Evolutionary conservation across 805 yeast species (phyloP), one percentile per base, ranked within the genome.

Genomic region (Yamadazyma olivae): DNA sequence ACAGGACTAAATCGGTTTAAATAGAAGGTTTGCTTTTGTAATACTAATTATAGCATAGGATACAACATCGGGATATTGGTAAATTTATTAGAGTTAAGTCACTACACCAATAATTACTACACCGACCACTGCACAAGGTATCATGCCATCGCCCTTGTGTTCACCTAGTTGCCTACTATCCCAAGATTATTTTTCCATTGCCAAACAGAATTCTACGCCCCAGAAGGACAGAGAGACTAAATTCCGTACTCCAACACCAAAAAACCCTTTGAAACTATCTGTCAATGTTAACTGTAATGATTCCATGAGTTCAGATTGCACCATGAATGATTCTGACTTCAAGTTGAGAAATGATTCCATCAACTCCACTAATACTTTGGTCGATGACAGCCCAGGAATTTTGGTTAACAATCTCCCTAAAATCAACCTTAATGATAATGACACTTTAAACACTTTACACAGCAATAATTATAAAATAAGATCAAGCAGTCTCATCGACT

Each of bases 361-460:
- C 22, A 27, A 30, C 19, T 41, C 45, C 3, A 15, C 37, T 7
- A 27, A 32, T 15, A 41, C 43, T 7, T 30, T 41, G 12, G 34
- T 35, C 6, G 45, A 38, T 26, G 39, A 38, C 12, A 13, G 28
- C 9, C 40, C 42, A 5, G n/a, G n/a, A 10, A 6, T 12, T 15
- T 17, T 24, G 17, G 27, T 10, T 10, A 7, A 9, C 23, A 20
- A 20, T 20, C 7, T 7, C 10, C 27, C 27, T 24, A 6, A 24
- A 6, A n/a, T 24, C 23, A 7, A 20, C 23, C n/a, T n/a, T n/a
- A 20, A 7, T 10, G 23, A 20, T 10, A 20, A 20, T 10, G 23
- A 20, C 23, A 20, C 9, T 7, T n/a, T n/a, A n/a, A n/a, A n/a
- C n/a, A n/a, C n/a, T n/a, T n/a, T n/a, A n/a, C n/a, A n/a, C n/a